Percentiles rank a stretch among this genome's conserved stretches.
Conservation (phyloP, 2,329 filamentous ascomycete genomes). For the Neoascochyta sp. region DNA sequence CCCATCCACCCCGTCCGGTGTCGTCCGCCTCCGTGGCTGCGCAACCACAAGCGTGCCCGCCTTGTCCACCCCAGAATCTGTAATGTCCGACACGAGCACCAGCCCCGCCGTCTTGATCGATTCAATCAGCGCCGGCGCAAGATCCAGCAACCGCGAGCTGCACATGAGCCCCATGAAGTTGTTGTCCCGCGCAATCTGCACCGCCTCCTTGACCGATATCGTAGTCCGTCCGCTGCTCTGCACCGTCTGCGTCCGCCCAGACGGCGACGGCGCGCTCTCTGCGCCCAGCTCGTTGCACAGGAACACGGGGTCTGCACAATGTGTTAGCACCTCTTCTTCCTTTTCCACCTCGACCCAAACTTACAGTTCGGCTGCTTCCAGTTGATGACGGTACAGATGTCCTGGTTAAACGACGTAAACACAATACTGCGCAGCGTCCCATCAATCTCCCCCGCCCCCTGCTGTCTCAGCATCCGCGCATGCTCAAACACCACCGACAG, state of each 20-base stretch:
- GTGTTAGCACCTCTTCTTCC: slow-evolving; percentile 9
- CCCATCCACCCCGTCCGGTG: slow-evolving; percentile 80
- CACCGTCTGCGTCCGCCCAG: slow-evolving; percentile 41
- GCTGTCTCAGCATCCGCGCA: slow-evolving; percentile 64
- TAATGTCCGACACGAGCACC: slow-evolving; percentile 85
- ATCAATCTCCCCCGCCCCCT: slow-evolving; percentile 50
- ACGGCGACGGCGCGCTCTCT: slow-evolving; percentile 45
- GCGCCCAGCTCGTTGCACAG: slow-evolving; percentile 87
- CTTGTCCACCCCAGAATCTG: slow-evolving; percentile 49
- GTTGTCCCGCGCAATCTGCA: slow-evolving; percentile 87
- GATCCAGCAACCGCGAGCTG: slow-evolving; percentile 72
- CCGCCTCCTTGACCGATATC: slow-evolving; percentile 89
- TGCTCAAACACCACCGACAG: slow-evolving; percentile 88
- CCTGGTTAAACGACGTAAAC: slow-evolving; percentile 88
- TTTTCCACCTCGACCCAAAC: slow-evolving; percentile 22
- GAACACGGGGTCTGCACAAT: slow-evolving; percentile 73
- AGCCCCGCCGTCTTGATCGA: slow-evolving; percentile 93
- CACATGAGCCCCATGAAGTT: slow-evolving; percentile 98
- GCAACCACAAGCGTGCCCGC: slow-evolving; percentile 42
- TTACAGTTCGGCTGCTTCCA: slow-evolving; percentile 98
- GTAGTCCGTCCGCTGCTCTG: slow-evolving; percentile 66
- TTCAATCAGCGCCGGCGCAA: slow-evolving; percentile 87
- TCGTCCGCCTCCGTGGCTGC: slow-evolving; percentile 42
- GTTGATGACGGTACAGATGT: slow-evolving; percentile 88
- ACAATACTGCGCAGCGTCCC: slow-evolving; percentile 81